Conservation (phyloP, 345 rosid genomes). For the Ceriops decandra region DNA sequence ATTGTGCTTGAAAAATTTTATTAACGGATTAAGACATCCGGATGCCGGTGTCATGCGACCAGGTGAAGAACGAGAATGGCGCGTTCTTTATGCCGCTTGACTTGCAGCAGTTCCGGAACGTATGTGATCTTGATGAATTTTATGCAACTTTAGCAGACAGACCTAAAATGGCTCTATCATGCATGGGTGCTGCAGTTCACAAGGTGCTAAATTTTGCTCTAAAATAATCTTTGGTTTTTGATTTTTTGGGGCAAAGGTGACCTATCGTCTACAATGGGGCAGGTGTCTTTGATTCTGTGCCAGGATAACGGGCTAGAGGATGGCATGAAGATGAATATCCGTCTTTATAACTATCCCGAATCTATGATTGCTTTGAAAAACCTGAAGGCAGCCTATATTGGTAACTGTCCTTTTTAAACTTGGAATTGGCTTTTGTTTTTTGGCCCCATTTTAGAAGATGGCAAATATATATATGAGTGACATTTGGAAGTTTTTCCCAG, state of each 20-base stretch:
- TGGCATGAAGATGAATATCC: constrained; percentile 58
- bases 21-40: not conserved
- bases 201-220: constrained; percentile 43
- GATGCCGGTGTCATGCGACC: constrained; percentile 12
- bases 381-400: constrained; percentile 90
- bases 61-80: constrained; percentile 65
- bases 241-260: not conserved
- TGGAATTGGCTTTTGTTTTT: not conserved
- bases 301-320: constrained; percentile 39
- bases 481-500: not conserved
- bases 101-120: constrained; percentile 59
- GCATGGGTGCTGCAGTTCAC: constrained; percentile 81
- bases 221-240: not conserved
- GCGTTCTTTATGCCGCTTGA: constrained; percentile 56
- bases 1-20: too few relatives aligned
- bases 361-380: constrained; percentile 80
- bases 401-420: constrained; percentile 35
- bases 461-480: too few relatives aligned
- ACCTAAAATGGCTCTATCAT: constrained; percentile 71
- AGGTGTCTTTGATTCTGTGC: constrained; percentile 24
- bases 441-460: not conserved
- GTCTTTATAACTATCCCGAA: constrained; percentile 73
- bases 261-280: not conserved
- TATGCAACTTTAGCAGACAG: constrained; percentile 55
- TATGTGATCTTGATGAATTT: constrained; percentile 49